A percentile compares a stretch with the other conserved stretches of the same genome.
These are phyloP conservation scores for Fusarium heterosporum DNA, from an alignment of 2,329 filamentous ascomycete genomes.

Conservation along the genomic window DNA sequence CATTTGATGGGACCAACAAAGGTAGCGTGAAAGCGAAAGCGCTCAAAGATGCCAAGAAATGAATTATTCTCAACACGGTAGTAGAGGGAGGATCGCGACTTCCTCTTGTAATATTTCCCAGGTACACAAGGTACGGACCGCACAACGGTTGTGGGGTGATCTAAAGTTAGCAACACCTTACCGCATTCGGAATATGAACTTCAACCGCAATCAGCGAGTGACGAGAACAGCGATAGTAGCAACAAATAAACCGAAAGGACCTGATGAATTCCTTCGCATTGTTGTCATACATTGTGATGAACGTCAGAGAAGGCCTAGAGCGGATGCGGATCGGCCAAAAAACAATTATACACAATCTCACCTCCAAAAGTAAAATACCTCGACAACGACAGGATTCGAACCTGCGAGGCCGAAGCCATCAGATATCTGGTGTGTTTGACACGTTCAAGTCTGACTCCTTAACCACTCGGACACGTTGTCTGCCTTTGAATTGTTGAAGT, in stretches of 20 bases:
- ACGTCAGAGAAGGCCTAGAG: no score
- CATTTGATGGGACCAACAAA: neutral
- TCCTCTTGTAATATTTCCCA: neutral
- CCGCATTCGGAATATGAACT: neutral
- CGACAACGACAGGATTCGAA: conserved; percentile 25
- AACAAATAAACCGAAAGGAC: no score
- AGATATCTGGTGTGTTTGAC: conserved; percentile 1
- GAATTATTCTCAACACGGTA: no score
- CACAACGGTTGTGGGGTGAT: neutral
- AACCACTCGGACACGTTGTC: conserved; percentile 32
- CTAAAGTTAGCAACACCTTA: conserved; percentile 1
- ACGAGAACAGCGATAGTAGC: no score
- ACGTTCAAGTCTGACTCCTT: conserved; percentile 26
- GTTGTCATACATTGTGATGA: no score
- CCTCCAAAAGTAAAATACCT: neutral
- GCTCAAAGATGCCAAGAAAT: neutral
- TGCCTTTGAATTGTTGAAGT: no score
- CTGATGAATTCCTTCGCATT: no score
- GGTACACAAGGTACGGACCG: neutral
- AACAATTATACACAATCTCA: no score
- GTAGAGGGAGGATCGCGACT: neutral
- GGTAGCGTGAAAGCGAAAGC: neutral
- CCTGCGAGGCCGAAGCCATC: conserved; percentile 22
- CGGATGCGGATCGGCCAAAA: no score
- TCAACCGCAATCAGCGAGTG: neutral